Evolutionary conservation across 1,284 basidiomycete species (phyloP).

Genomic region (Papiliotrema flavescens): DNA sequence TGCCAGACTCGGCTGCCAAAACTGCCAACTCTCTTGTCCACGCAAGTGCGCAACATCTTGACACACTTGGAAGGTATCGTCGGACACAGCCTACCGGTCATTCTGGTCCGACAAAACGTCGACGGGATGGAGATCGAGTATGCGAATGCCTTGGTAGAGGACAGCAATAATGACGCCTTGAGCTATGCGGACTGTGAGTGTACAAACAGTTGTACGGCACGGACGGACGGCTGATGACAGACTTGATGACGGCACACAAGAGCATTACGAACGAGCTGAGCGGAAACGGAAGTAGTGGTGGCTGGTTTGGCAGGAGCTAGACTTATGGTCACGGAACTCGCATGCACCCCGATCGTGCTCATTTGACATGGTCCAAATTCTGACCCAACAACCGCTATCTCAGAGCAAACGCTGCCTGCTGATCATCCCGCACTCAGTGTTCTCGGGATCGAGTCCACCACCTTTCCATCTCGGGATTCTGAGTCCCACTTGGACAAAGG

Average conservation of each 20-base stretch:
- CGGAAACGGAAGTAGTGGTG: conserved; percentile 40
- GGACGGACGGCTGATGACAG: conserved; percentile 9
- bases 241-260: conserved; percentile 48
- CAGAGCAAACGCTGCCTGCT: too few relatives aligned
- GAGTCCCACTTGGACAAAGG: too few relatives aligned
- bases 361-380: too few relatives aligned
- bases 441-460: too few relatives aligned
- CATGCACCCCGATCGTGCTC: too few relatives aligned
- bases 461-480: too few relatives aligned
- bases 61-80: conserved; percentile 65
- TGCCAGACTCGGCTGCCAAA: conserved; percentile 66
- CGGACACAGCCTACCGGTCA: conserved; percentile 62
- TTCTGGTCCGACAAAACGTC: conserved; percentile 84
- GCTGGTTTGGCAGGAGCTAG: conserved; percentile 43
- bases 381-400: too few relatives aligned
- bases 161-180: conserved; percentile 92
- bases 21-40: conserved; percentile 72
- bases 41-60: conserved; percentile 80
- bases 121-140: conserved; percentile 95
- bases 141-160: conserved; percentile 94
- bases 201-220: not conserved
- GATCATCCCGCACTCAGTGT: too few relatives aligned
- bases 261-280: conserved; percentile 48
- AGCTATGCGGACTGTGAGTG: conserved; percentile 78
- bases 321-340: too few relatives aligned